These are phyloP conservation scores for Crithidia bombi DNA, from an alignment of 208 protist genomes.

Conservation along the genomic window DNA sequence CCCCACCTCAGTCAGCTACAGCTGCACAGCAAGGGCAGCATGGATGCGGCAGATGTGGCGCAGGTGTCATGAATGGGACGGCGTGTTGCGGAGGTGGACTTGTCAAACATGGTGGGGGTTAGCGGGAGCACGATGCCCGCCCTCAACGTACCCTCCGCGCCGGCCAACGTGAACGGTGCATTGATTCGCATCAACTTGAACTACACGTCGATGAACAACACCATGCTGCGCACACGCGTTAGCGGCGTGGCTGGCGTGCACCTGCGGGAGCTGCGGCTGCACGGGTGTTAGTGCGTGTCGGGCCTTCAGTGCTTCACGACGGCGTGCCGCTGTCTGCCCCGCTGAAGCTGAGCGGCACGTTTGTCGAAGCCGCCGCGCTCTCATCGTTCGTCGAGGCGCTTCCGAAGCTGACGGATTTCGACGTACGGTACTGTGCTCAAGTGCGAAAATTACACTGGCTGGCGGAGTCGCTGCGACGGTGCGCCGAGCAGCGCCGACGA, in stretches of 20 bases:
- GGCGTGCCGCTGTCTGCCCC: neutral
- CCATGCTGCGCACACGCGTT: slow-evolving; percentile 8
- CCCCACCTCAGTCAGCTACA: slow-evolving; percentile 1
- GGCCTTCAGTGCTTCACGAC: neutral
- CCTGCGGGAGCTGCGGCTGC: slow-evolving; percentile 13
- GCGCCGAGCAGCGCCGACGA: neutral
- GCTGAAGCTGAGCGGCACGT: slow-evolving; percentile 16
- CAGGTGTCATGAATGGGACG: slow-evolving; percentile 1
- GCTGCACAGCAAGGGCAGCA: neutral
- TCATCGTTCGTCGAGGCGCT: neutral
- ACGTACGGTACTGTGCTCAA: slow-evolving; percentile 13
- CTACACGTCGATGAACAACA: slow-evolving; percentile 20
- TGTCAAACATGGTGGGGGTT: slow-evolving; percentile 1
- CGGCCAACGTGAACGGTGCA: slow-evolving; percentile 3
- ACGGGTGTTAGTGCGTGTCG: slow-evolving; percentile 18
- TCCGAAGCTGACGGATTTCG: slow-evolving; percentile 2
- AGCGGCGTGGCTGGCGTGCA: neutral
- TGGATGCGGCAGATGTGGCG: slow-evolving; percentile 12
- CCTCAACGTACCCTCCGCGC: slow-evolving; percentile 3
- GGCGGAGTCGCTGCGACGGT: neutral
- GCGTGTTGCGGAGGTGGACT: slow-evolving; percentile 8
- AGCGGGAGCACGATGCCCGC: slow-evolving; percentile 9
- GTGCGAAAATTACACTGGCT: slow-evolving; percentile 12
- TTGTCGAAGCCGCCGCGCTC: neutral
- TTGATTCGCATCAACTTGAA: slow-evolving; percentile 14